phyloP scores from a whole-genome alignment of 2,329 filamentous ascomycete species.

The Penicillium nordicum region DNA sequence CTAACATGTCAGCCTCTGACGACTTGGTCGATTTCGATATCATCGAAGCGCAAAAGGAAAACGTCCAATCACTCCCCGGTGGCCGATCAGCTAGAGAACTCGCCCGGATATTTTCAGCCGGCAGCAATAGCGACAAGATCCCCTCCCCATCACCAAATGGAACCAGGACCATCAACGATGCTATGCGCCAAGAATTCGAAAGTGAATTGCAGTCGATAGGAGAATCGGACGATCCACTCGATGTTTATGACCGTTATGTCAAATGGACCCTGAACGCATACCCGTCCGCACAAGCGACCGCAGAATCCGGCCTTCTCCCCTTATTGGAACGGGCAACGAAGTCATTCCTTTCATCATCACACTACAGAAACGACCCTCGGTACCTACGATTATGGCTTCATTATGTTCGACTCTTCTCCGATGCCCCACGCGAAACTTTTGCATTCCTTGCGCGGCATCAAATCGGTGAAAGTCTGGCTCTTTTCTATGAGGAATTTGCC shows the following conservation, averaged over 20 bases:
- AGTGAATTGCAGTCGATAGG: constrained; percentile 71
- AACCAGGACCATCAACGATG: constrained; percentile 73
- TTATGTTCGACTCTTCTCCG: constrained; percentile 89
- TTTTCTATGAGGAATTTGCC: constrained; percentile 97
- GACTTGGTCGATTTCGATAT: constrained; percentile 69
- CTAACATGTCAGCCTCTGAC: constrained; percentile 37
- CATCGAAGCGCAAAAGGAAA: constrained; percentile 96
- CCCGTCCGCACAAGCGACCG: constrained; percentile 85
- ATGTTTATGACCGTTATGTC: constrained; percentile 93
- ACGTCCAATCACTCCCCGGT: constrained; percentile 88
- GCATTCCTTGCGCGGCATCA: constrained; percentile 84
- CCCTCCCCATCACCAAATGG: constrained; percentile 66
- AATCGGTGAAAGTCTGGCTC: constrained; percentile 79
- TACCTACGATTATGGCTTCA: constrained; percentile 92
- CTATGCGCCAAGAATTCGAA: constrained; percentile 79
- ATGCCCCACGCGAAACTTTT: constrained; percentile 88
- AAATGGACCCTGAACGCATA: constrained; percentile 96
- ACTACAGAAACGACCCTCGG: constrained; percentile 93
- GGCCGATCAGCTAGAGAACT: constrained; percentile 87
- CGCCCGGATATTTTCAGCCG: constrained; percentile 64
- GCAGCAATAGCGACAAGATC: constrained; percentile 49
- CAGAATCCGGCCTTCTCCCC: constrained; percentile 82
- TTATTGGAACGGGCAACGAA: constrained; percentile 92
- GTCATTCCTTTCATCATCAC: constrained; percentile 74
- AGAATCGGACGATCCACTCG: constrained; percentile 91